Evolutionary conservation across 139 green algal genomes (phyloP).

Genomic region (Haematococcus lacustris): DNA sequence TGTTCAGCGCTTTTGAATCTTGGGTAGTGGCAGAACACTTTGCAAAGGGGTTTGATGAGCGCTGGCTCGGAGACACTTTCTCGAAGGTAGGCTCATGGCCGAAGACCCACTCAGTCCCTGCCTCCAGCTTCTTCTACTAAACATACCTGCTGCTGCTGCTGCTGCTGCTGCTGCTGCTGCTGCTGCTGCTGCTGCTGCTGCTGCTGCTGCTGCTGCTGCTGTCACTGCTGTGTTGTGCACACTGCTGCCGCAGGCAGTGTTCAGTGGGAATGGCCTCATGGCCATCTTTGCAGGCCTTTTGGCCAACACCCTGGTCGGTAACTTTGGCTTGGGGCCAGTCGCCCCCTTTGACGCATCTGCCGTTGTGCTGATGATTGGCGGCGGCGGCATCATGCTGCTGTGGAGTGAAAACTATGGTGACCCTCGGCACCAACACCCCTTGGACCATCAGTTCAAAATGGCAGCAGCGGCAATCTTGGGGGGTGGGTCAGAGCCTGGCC

Average conservation of each 20-base stretch:
- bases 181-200: not conserved
- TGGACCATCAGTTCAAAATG: slow-evolving; percentile 27
- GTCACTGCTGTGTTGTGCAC: not conserved
- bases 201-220: not conserved
- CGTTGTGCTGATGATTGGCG: slow-evolving; percentile 70
- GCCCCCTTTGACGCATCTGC: slow-evolving; percentile 91
- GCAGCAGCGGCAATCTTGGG: slow-evolving; percentile 14
- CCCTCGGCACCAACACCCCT: slow-evolving; percentile 12
- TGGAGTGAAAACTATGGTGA: slow-evolving; percentile 96
- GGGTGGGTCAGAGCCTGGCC: too few relatives aligned
- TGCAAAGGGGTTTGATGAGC: slow-evolving; percentile 60
- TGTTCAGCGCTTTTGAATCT: slow-evolving; percentile 95
- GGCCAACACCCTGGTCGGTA: slow-evolving; percentile 80
- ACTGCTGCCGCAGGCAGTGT: slow-evolving; percentile 69
- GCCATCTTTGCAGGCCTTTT: slow-evolving; percentile 88
- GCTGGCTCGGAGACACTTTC: slow-evolving; percentile 82
- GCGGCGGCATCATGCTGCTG: slow-evolving; percentile 60
- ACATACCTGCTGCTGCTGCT: slow-evolving; percentile 1
- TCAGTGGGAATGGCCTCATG: slow-evolving; percentile 93
- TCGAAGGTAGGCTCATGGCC: slow-evolving; percentile 46
- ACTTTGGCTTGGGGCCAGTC: slow-evolving; percentile 73
- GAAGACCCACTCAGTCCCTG: too few relatives aligned
- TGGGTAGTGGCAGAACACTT: slow-evolving; percentile 93
- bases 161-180: slow-evolving; percentile 1
- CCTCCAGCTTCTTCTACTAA: not conserved